Evolutionary conservation across 2,329 filamentous ascomycete genomes (phyloP), one percentile per base, ranked within the genome.

Genomic region (Periconia sp.): DNA sequence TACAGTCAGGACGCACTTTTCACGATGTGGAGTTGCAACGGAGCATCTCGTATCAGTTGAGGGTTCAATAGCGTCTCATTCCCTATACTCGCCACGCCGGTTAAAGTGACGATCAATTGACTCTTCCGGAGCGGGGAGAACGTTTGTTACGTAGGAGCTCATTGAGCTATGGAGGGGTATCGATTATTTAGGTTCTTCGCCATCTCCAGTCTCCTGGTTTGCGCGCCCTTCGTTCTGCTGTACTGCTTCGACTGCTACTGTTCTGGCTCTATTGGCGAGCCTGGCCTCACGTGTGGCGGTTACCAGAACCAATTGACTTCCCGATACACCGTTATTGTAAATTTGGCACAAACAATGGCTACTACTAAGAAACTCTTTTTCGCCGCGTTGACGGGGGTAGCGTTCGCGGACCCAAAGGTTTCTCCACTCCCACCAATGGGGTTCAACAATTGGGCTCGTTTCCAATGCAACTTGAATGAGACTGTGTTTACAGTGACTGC

Each of bases 371-470:
- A 52, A 8, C 6, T 61, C 1, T 18, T 63, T 2, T 37, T 59
- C 19, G 48, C 51, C 44, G 45, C 47, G 1, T 40, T 61, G 31
- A 47, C 57, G 27, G 49, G 45, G 18, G 31, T 45, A 37, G 18
- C 52, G 13, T 52, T 51, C 9, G 58, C 57, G 49, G 45, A 59
- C 48, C 57, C 59, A 15, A 47, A 55, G 27, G 44, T 65, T 15
- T 59, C 54, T 1, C 59, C 63, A 11, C 52, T 54, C 15, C 63
- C 79, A 1, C 79, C 79, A 10, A 82, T 82, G 79, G 79, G 78
- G 20, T 82, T 79, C 71, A 81, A 81, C 62, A 79, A 78, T 57
- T 82, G 80, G 79, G 70, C 78, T 1, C 76, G 77, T 35, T 79
- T 79, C 62, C 70, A 72, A 68, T 80, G 77, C 59, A 73, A 76